A percentile compares a stretch with the other conserved stretches of the same genome.
These are phyloP conservation scores for Panicum hallii DNA, from an alignment of 202 grass and related monocot species.

Conservation along the genomic window DNA sequence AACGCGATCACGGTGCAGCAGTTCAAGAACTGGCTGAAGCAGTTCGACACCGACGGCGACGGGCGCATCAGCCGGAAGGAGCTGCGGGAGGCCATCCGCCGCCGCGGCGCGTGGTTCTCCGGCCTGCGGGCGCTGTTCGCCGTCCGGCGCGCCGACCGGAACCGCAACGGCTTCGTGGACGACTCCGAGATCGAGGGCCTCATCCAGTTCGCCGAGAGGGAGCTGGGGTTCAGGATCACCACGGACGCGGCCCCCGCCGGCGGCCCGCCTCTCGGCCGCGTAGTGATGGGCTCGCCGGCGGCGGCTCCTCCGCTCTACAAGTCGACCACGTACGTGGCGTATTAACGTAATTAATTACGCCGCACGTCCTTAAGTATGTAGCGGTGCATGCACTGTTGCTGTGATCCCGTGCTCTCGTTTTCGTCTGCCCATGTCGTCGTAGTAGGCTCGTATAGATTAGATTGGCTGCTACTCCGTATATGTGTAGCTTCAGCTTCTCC, in stretches of 20 bases:
- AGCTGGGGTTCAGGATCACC: conserved; percentile 35
- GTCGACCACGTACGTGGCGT: background rate
- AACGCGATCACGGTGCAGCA: conserved; percentile 14
- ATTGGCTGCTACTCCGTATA: background rate
- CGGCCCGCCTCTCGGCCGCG: background rate
- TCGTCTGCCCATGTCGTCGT: too few relatives aligned
- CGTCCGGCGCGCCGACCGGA: conserved; percentile 34
- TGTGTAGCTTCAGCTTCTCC: too few relatives aligned
- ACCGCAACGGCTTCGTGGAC: conserved; percentile 47
- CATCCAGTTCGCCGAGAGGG: conserved; percentile 45
- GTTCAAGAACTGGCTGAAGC: conserved; percentile 58
- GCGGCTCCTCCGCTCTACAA: background rate
- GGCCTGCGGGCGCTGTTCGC: conserved; percentile 21
- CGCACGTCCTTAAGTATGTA: too few relatives aligned
- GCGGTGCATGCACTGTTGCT: too few relatives aligned
- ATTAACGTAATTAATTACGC: too few relatives aligned
- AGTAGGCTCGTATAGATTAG: too few relatives aligned
- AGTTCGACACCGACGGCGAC: conserved; percentile 49
- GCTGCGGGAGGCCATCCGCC: conserved; percentile 47
- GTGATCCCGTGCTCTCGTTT: too few relatives aligned
- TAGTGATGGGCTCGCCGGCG: background rate
- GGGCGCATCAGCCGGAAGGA: conserved; percentile 44
- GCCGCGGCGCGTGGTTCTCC: conserved; percentile 40
- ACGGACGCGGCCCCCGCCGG: background rate
- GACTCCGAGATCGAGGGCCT: conserved; percentile 47